These are phyloP conservation scores for Vigna unguiculata DNA, from an alignment of 306 rosid species.

Conservation along the genomic window DNA sequence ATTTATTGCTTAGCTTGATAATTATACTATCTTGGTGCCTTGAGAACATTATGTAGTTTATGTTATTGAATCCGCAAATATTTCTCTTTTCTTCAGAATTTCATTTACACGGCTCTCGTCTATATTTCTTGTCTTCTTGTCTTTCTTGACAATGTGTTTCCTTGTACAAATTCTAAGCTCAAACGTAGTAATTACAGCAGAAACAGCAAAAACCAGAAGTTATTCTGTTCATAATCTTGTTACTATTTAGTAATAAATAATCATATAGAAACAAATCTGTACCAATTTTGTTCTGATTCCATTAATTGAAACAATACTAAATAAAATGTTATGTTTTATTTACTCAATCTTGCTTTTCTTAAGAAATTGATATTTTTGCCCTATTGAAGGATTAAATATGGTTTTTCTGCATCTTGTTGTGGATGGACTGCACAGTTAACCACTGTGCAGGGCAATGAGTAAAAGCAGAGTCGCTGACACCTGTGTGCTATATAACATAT, in stretches of 20 bases:
- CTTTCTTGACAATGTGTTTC: neutral
- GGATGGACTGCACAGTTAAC: no score
- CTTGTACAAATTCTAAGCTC: neutral
- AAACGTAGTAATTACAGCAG: neutral
- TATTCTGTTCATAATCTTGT: neutral
- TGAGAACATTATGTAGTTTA: neutral
- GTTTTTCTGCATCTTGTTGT: neutral
- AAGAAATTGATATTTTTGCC: neutral
- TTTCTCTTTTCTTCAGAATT: neutral
- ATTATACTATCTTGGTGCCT: neutral
- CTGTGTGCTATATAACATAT: no score
- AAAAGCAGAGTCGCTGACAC: no score
- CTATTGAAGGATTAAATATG: neutral
- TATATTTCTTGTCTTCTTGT: no score
- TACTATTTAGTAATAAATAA: neutral
- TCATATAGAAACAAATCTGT: conserved; percentile 3
- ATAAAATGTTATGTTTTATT: conserved; percentile 7
- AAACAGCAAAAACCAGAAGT: neutral
- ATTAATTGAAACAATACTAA: neutral
- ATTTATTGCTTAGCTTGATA: conserved; percentile 2
- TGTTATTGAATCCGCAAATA: neutral
- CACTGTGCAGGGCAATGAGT: no score
- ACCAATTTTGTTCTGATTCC: neutral
- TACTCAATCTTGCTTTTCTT: neutral
- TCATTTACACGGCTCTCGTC: neutral